Conservation (phyloP, 306 rosid genomes). For the Trifolium pratense region DNA sequence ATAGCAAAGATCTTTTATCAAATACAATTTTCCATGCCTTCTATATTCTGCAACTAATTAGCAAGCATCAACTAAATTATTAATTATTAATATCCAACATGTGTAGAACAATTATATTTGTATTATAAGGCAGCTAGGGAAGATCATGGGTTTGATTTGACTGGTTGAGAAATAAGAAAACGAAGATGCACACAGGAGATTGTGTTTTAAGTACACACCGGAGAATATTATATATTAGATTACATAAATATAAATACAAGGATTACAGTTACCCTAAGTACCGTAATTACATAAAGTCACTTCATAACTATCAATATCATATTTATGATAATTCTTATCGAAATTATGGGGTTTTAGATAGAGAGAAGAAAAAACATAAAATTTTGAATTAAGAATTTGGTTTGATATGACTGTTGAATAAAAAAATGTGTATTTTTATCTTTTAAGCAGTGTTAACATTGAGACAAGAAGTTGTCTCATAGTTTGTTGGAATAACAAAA, state of each 20-base stretch:
- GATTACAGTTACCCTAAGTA: background rate
- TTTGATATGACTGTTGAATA: background rate
- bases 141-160: background rate
- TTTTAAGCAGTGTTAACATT: background rate
- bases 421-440: background rate
- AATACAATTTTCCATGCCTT: slow-evolving; percentile 26
- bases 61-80: slow-evolving; percentile 22
- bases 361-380: background rate
- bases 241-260: background rate
- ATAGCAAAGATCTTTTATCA: slow-evolving; percentile 24
- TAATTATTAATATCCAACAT: background rate
- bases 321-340: background rate
- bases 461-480: background rate
- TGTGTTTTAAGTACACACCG: background rate
- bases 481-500: background rate
- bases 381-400: background rate
- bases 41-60: slow-evolving; percentile 2
- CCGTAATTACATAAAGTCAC: background rate
- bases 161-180: background rate
- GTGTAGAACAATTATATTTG: background rate
- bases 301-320: slow-evolving; percentile 2
- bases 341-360: background rate
- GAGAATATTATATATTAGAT: background rate
- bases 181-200: background rate
- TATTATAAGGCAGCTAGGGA: background rate